These are phyloP conservation scores for Heterobasidion parviporum DNA, from an alignment of 1,284 basidiomycete genomes.

Conservation along the genomic window DNA sequence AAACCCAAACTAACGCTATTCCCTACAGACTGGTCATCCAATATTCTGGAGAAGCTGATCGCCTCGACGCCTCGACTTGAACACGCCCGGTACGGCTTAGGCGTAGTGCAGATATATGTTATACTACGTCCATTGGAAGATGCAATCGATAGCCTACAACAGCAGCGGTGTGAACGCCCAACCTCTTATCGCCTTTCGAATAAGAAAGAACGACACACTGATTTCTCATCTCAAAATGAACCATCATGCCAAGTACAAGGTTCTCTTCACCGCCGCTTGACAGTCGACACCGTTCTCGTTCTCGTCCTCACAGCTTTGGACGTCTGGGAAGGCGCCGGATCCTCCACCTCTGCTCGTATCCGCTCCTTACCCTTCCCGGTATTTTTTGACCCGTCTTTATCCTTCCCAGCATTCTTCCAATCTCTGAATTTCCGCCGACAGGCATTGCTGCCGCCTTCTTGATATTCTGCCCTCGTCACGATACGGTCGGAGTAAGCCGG, in stretches of 20 bases:
- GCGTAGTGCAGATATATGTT: too few species aligned
- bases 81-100: too few species aligned
- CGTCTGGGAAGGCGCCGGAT: background rate
- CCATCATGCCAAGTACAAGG: background rate
- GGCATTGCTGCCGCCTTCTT: constrained; percentile 70
- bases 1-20: background rate
- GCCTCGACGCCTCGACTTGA: too few species aligned
- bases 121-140: too few species aligned
- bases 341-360: constrained; percentile 11
- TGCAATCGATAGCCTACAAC: too few species aligned
- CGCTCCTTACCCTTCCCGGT: constrained; percentile 9
- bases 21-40: too few species aligned
- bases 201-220: background rate
- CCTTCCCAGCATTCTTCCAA: constrained; percentile 26
- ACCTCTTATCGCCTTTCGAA: background rate
- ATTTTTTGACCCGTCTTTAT: constrained; percentile 5
- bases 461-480: constrained; percentile 76
- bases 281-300: background rate
- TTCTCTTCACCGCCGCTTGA: background rate
- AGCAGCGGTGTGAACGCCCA: too few species aligned
- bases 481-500: constrained; percentile 42
- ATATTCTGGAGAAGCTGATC: too few species aligned
- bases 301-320: constrained; percentile 4
- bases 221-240: background rate
- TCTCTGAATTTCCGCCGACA: constrained; percentile 60